Evolutionary conservation across 495 filamentous ascomycete species (phyloP), one percentile per base, ranked within the genome.

Genomic region (Neurospora hispaniola): DNA sequence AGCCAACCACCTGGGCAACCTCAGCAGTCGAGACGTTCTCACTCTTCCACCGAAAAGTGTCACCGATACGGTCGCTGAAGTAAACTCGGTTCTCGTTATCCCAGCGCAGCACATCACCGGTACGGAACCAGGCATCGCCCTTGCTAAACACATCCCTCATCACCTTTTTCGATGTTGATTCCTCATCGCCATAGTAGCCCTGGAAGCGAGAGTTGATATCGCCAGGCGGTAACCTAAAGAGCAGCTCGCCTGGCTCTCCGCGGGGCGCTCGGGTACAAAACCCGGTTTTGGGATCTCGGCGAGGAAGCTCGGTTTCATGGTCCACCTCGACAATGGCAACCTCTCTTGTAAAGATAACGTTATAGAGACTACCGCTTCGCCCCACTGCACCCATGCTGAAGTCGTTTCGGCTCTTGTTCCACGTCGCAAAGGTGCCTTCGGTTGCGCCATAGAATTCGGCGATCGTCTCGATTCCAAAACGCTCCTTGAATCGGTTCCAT

Each of bases 11-110:
- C 70, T 93, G 90, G 31, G 88, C 87, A 7, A 96, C 94, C 74
- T 97, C 95, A 27, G 90, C 90, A 0, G 94, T 96, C 10, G 90
- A 91, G 4, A 97, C 93, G 71, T 98, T 98, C 82, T 98, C 95
- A 62, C 89, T 90, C 84, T 97, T 97, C 95, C 95, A 98, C 20
- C 95, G 89, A 84, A 93, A 98, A 0, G 95, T 98, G 77, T 98
- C 95, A 70, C 95, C 95, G 44, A 98, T 90, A 12, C 94, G 91
- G 79, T 99, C 96, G 59, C 88, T 87, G 81, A 98, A 98, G 81
- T 86, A 97, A 84, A 90, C 90, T 16, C 91, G 85, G 8, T 93
- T 92, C 73, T 97, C 90, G 1, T 71, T 71, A 73, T 94, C 92
- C 81, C 86, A 88, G 43, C 89, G 86, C 23, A 98, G 80, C 31